Percentiles rank a stretch among this genome's conserved stretches.
These are phyloP conservation scores for Thymus quinquecostatus DNA, from an alignment of 257 asterid genomes.

Conservation along the genomic window DNA sequence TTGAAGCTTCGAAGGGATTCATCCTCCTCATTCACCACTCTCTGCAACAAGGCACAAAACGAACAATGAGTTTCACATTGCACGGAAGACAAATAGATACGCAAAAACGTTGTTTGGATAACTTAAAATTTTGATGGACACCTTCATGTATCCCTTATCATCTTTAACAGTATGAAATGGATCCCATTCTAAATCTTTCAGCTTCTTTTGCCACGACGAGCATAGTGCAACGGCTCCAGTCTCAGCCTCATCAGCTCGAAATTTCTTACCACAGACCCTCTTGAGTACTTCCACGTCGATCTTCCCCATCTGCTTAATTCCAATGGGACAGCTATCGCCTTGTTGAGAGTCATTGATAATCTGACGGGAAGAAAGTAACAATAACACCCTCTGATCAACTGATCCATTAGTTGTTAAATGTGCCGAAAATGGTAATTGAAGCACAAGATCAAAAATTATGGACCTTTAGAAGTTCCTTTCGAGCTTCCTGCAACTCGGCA, in stretches of 20 bases:
- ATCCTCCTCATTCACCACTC: conserved; percentile 40
- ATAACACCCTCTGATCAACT: neutral
- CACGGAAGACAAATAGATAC: too few species aligned
- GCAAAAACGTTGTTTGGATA: too few species aligned
- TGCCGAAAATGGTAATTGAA: neutral
- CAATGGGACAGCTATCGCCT: conserved; percentile 46
- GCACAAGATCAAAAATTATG: neutral
- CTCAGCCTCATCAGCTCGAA: conserved; percentile 49
- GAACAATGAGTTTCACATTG: neutral
- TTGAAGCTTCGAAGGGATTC: conserved; percentile 33
- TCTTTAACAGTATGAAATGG: conserved; percentile 41
- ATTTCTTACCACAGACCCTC: conserved; percentile 47
- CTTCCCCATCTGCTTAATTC: conserved; percentile 58
- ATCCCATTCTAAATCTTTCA: conserved; percentile 35
- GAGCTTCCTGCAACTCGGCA: conserved; percentile 1
- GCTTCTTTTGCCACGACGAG: conserved; percentile 65
- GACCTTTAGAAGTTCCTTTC: conserved; percentile 7
- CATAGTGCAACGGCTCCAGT: conserved; percentile 48
- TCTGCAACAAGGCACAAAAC: neutral
- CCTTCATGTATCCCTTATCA: conserved; percentile 43
- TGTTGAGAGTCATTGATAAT: conserved; percentile 42
- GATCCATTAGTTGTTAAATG: neutral
- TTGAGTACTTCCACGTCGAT: conserved; percentile 48
- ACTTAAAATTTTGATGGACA: neutral
- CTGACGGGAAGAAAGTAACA: neutral